Percentiles rank a stretch among this genome's conserved stretches.
Conservation (phyloP, 2,329 filamentous ascomycete species). For the Fusarium chlamydosporum region DNA sequence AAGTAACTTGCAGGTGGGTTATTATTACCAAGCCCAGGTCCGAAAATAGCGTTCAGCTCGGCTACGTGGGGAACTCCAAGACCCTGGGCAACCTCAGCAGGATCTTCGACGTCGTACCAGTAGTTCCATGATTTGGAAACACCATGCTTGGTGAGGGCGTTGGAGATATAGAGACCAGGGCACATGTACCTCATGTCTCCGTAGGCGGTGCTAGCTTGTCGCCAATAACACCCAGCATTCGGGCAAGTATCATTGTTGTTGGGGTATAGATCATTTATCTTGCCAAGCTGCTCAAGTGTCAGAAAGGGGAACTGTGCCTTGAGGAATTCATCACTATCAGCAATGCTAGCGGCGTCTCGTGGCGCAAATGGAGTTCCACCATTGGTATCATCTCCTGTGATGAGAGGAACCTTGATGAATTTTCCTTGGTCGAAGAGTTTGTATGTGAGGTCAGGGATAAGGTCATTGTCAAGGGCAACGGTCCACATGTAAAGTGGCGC, state of each 20-base stretch:
- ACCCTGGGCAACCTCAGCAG: constrained; percentile 64
- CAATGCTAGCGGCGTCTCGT: constrained; percentile 51
- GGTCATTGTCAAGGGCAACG: constrained; percentile 67
- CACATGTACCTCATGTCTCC: constrained; percentile 57
- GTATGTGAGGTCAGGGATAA: constrained; percentile 67
- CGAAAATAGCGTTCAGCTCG: constrained; percentile 77
- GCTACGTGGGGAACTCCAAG: constrained; percentile 76
- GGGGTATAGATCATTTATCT: constrained; percentile 56
- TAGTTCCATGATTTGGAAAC: constrained; percentile 73
- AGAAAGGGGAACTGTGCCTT: constrained; percentile 55
- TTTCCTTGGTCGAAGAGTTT: constrained; percentile 62
- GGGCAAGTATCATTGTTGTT: constrained; percentile 55
- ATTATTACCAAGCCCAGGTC: constrained; percentile 65
- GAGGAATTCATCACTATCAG: constrained; percentile 54
- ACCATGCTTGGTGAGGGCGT: constrained; percentile 51
- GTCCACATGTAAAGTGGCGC: constrained; percentile 67
- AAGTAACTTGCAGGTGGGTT: constrained; percentile 68
- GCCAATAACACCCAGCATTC: constrained; percentile 55
- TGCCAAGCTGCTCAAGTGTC: constrained; percentile 51
- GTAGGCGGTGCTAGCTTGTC: constrained; percentile 56
- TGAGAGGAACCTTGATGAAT: constrained; percentile 67
- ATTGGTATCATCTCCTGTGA: constrained; percentile 60
- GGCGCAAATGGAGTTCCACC: constrained; percentile 58
- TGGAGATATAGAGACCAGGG: constrained; percentile 53
- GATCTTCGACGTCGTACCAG: constrained; percentile 76